Conservation (phyloP, 352 stramenopile genomes). For the Globisporangium viniferum region DNA sequence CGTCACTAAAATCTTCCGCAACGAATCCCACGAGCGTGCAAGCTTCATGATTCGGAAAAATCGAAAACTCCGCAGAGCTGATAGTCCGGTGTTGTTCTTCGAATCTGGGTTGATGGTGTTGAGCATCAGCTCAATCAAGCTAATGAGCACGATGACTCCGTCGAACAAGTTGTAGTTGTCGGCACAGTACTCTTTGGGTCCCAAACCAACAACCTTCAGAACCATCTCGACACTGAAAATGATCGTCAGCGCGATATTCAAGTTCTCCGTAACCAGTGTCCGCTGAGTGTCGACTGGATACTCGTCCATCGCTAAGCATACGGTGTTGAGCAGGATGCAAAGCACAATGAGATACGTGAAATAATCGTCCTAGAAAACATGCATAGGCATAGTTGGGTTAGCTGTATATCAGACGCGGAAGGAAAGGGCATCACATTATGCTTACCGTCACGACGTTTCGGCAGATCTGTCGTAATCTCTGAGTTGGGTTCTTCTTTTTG, state of each 20-base stretch:
- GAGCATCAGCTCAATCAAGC: slow-evolving; percentile 39
- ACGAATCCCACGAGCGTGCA: slow-evolving; percentile 83
- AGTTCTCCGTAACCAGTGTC: slow-evolving; percentile 22
- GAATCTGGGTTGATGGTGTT: slow-evolving; percentile 23
- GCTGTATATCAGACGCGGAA: neutral
- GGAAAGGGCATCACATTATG: neutral
- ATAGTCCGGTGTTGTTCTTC: slow-evolving; percentile 47
- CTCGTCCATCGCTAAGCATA: slow-evolving; percentile 53
- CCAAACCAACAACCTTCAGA: slow-evolving; percentile 66
- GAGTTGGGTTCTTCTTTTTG: slow-evolving; percentile 16
- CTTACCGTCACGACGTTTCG: slow-evolving; percentile 23
- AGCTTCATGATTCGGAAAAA: slow-evolving; percentile 90
- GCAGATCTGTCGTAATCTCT: slow-evolving; percentile 21
- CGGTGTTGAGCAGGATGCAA: slow-evolving; percentile 66
- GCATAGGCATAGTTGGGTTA: neutral
- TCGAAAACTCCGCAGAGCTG: slow-evolving; percentile 75
- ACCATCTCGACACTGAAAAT: slow-evolving; percentile 45
- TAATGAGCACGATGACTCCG: slow-evolving; percentile 48
- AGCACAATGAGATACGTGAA: slow-evolving; percentile 37
- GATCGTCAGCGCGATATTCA: slow-evolving; percentile 42
- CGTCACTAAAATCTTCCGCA: slow-evolving; percentile 82
- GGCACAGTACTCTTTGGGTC: slow-evolving; percentile 31
- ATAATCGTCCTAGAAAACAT: slow-evolving; percentile 19
- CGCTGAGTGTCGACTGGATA: slow-evolving; percentile 25
- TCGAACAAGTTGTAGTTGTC: slow-evolving; percentile 66